A percentile compares a stretch with the other conserved stretches of the same genome.
Evolutionary conservation across 495 filamentous ascomycete genomes (phyloP).

Genomic region (Daldinia decipiens): DNA sequence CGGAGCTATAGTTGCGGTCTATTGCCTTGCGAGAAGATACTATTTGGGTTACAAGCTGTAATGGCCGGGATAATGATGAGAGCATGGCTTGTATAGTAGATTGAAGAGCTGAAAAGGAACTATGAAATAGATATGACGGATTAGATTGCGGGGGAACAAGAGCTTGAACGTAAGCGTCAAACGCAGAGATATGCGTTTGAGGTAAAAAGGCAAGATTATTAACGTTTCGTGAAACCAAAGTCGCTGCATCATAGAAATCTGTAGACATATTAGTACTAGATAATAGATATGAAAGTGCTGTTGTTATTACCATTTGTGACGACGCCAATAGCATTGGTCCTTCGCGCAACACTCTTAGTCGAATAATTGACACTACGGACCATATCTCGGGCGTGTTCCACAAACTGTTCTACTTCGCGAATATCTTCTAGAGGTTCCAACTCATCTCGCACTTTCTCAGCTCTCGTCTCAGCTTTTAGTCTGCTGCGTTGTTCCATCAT

Average conservation of each 20-base stretch:
- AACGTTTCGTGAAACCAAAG: slow-evolving; percentile 66
- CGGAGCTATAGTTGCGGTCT: slow-evolving; percentile 76
- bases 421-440: slow-evolving; percentile 85
- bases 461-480: slow-evolving; percentile 82
- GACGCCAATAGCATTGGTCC: slow-evolving; percentile 68
- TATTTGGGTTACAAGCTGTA: slow-evolving; percentile 78
- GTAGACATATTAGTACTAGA: slow-evolving; percentile 49
- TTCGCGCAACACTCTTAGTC: slow-evolving; percentile 80
- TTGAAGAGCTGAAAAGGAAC: slow-evolving; percentile 76
- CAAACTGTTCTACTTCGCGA: slow-evolving; percentile 92
- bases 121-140: slow-evolving; percentile 77
- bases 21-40: slow-evolving; percentile 70
- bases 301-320: slow-evolving; percentile 62
- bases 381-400: slow-evolving; percentile 87
- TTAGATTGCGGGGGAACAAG: slow-evolving; percentile 76
- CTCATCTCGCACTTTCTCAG: slow-evolving; percentile 88
- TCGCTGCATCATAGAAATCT: slow-evolving; percentile 77
- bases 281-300: slow-evolving; percentile 19
- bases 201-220: slow-evolving; percentile 75
- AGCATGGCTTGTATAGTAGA: slow-evolving; percentile 84
- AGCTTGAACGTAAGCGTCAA: slow-evolving; percentile 74
- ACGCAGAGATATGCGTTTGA: slow-evolving; percentile 70
- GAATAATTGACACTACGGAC: slow-evolving; percentile 84
- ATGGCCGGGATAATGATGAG: slow-evolving; percentile 81
- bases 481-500: slow-evolving; percentile 89